These are phyloP conservation scores for Epithemia pelagica DNA, from an alignment of 108 stramenopile species.

Conservation along the genomic window DNA sequence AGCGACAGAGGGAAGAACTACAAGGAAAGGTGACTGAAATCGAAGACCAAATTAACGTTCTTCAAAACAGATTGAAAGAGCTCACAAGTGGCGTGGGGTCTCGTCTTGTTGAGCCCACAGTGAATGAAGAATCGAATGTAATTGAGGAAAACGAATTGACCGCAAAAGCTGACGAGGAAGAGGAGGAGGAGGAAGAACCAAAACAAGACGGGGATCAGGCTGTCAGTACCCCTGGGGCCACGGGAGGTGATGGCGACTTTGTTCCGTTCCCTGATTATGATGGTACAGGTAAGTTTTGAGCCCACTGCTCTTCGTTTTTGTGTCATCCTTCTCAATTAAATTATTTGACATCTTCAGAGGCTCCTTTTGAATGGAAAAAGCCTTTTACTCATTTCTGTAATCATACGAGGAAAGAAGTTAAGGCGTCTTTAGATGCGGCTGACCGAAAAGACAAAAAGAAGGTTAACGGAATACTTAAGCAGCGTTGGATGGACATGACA, in stretches of 20 bases:
- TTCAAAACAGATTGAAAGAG: constrained; percentile 59
- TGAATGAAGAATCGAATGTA: background rate
- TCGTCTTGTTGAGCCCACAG: background rate
- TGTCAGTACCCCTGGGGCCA: constrained; percentile 30
- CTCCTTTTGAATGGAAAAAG: constrained; percentile 63
- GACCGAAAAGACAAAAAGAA: constrained; percentile 68
- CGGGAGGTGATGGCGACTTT: constrained; percentile 60
- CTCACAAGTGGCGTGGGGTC: constrained; percentile 14
- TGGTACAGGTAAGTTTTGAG: constrained; percentile 20
- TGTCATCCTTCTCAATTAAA: background rate
- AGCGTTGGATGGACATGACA: constrained; percentile 50
- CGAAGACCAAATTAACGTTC: constrained; percentile 55
- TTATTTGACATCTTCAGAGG: constrained; percentile 17
- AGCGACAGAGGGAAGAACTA: constrained; percentile 45
- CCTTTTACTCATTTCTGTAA: constrained; percentile 82
- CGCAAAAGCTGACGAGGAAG: constrained; percentile 9
- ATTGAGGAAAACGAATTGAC: background rate
- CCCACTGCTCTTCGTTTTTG: too few species aligned
- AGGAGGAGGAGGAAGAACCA: constrained; percentile 22
- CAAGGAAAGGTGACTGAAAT: constrained; percentile 65
- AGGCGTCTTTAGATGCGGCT: constrained; percentile 43
- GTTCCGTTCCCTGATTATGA: constrained; percentile 75
- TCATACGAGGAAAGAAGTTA: constrained; percentile 55
- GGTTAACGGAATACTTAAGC: constrained; percentile 59
- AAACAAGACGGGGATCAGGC: background rate